Evolutionary conservation across 2,329 filamentous ascomycete species (phyloP).

Genomic region (Penicillium sp.): DNA sequence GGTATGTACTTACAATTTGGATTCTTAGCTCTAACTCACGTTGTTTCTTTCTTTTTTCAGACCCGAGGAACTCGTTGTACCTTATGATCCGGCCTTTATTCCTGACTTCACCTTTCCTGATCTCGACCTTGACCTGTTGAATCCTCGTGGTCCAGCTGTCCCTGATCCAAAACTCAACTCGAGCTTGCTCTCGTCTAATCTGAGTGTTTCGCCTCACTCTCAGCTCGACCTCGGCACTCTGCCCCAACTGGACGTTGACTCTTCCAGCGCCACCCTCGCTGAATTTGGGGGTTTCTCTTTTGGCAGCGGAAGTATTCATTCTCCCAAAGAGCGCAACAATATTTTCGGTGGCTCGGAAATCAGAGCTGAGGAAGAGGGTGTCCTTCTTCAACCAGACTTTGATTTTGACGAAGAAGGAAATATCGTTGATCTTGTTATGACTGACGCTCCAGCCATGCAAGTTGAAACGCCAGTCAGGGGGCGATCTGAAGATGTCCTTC

Average conservation of each 20-base stretch:
- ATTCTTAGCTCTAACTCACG: not conserved
- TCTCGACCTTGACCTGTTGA: constrained; percentile 52
- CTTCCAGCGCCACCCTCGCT: constrained; percentile 42
- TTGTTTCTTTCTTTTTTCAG: constrained; percentile 51
- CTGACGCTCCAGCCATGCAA: constrained; percentile 14
- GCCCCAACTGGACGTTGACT: constrained; percentile 46
- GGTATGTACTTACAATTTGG: constrained; percentile 48
- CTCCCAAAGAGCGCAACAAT: constrained; percentile 27
- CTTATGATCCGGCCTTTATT: constrained; percentile 78
- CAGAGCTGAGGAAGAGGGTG: constrained; percentile 39
- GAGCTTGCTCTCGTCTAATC: constrained; percentile 30
- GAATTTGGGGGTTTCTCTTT: constrained; percentile 37
- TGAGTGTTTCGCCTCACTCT: constrained; percentile 29
- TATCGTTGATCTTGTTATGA: constrained; percentile 45
- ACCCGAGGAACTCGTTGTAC: constrained; percentile 69
- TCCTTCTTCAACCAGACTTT: constrained; percentile 54
- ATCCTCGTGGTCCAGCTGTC: constrained; percentile 15
- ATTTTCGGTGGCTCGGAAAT: constrained; percentile 25
- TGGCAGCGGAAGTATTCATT: constrained; percentile 41
- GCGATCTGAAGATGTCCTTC: constrained; percentile 14
- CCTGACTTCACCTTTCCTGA: constrained; percentile 61
- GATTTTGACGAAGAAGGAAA: constrained; percentile 61
- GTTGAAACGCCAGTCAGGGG: constrained; percentile 36
- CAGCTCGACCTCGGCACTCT: constrained; percentile 23
- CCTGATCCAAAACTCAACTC: constrained; percentile 18